Base-by-base conservation (phyloP, 495 filamentous ascomycete species). In the Aspergillus nanangensis region DNA sequence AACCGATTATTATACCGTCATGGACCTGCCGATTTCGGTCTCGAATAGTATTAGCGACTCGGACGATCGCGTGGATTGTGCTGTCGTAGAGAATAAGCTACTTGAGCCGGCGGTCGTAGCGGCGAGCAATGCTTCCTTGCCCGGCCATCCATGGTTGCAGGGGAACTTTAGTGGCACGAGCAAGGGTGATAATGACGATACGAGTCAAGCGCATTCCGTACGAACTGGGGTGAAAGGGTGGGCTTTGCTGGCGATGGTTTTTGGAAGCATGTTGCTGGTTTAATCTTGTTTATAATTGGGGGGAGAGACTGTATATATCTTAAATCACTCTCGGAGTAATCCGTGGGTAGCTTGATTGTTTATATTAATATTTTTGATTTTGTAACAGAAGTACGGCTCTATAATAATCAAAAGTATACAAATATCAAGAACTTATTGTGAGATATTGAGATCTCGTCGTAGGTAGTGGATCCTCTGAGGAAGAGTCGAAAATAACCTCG, bases 1-100 rank as follows among this genome's bases (percentile, higher is more conserved):
- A 5, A 70, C 66, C 1, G 72, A 84, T 35, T 72, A 77, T 47
- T 86, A 84, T 61, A 83, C 81, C n/a, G 75, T 86, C 40, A 86
- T 84, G 47, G 76, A 86, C 38, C 64, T 84, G 15, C 81, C 82
- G 17, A 81, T 87, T 51, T 72, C 72, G 3, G 76, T 86, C 38
- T 82, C 80, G n/a, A 87, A 86, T 51, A 66, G 67, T 36, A 85
- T 86, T 48, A 34, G 55, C 1, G 35, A 58, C 40, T 38, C 38
- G 15, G 52, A 42, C 21, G 40, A 63, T 50, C 19, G 58, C 37
- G 31, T 59, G 38, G 37, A 69, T 14, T 23, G 63, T 47, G 1
- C 54, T 36, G 7, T 46, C 44, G 18, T 63, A 51, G 38, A 62
- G 34, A 41, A 67, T 23, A 23, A 57, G 52, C 22, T 35, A 42